Conservation (phyloP, 2,329 filamentous ascomycete genomes). For the Nothophoma quercina region DNA sequence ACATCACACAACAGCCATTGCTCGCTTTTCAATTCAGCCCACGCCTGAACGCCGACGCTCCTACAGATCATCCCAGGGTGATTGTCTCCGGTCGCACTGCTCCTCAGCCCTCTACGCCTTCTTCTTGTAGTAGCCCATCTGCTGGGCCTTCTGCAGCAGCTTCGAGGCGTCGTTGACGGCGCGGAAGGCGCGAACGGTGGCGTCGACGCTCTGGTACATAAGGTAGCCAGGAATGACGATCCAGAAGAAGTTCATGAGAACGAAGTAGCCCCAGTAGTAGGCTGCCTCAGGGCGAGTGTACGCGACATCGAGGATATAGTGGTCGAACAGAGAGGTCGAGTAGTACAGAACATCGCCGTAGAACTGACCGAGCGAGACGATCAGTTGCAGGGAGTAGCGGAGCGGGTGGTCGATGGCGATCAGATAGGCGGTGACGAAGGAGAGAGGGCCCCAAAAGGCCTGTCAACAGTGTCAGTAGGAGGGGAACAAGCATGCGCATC, state of each 20-base stretch:
- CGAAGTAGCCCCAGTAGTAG: constrained; percentile 73
- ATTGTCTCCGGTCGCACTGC: not conserved
- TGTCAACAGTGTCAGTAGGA: constrained; percentile 30
- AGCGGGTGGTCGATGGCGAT: constrained; percentile 63
- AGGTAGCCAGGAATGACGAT: constrained; percentile 63
- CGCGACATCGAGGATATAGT: constrained; percentile 60
- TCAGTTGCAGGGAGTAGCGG: constrained; percentile 65
- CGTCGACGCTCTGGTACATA: constrained; percentile 45
- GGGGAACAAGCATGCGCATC: not conserved
- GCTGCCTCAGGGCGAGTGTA: constrained; percentile 69
- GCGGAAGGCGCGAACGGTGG: constrained; percentile 43
- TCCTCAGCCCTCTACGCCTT: constrained; percentile 7
- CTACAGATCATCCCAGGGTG: not conserved
- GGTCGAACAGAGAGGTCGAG: constrained; percentile 68
- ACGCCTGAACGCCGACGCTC: not conserved
- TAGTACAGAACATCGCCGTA: constrained; percentile 72
- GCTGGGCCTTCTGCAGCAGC: constrained; percentile 36
- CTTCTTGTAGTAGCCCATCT: constrained; percentile 43
- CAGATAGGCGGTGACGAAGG: constrained; percentile 63
- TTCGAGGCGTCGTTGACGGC: constrained; percentile 47
- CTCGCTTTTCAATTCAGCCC: not conserved
- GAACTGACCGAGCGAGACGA: constrained; percentile 69
- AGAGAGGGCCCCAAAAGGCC: constrained; percentile 69
- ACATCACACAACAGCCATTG: not conserved
- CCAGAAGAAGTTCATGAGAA: constrained; percentile 72